phyloP scores from a whole-genome alignment of 306 rosid species.

The Myrica gale region DNA sequence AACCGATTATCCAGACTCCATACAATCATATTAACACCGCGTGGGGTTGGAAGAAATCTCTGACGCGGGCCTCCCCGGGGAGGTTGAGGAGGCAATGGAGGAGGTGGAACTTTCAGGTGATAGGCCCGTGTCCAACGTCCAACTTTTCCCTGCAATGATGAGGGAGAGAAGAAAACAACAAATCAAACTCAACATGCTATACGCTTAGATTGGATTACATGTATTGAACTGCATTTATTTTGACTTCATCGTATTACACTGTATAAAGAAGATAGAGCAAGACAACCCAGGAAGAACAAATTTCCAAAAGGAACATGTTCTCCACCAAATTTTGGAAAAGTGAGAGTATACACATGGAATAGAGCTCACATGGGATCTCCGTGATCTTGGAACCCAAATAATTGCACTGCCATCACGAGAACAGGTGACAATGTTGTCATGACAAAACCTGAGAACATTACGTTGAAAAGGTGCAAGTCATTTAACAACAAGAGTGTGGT shows the following conservation, averaged over 20 bases:
- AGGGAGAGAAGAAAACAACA: constrained; percentile 15
- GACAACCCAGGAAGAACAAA: constrained; percentile 9
- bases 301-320: constrained; percentile 16
- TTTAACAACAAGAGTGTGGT: constrained; percentile 18
- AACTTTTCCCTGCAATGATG: constrained; percentile 64
- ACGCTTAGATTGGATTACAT: too few relatives aligned
- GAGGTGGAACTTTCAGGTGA: constrained; percentile 92
- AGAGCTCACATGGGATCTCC: constrained; percentile 81
- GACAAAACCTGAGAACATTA: constrained; percentile 63
- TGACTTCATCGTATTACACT: constrained; percentile 16
- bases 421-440: constrained; percentile 90
- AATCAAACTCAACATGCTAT: constrained; percentile 13
- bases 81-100: constrained; percentile 90
- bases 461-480: constrained; percentile 23
- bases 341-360: constrained; percentile 18
- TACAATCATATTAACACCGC: constrained; percentile 90
- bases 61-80: constrained; percentile 90
- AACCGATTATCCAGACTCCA: constrained; percentile 96
- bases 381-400: constrained; percentile 91
- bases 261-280: constrained; percentile 2
- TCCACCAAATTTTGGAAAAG: constrained; percentile 30
- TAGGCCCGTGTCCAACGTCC: constrained; percentile 91
- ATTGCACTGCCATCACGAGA: constrained; percentile 98
- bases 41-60: constrained; percentile 82
- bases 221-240: too few relatives aligned